Evolutionary conservation across 2,329 filamentous ascomycete species (phyloP).

Genomic region (Paraconiothyrium brasiliense): DNA sequence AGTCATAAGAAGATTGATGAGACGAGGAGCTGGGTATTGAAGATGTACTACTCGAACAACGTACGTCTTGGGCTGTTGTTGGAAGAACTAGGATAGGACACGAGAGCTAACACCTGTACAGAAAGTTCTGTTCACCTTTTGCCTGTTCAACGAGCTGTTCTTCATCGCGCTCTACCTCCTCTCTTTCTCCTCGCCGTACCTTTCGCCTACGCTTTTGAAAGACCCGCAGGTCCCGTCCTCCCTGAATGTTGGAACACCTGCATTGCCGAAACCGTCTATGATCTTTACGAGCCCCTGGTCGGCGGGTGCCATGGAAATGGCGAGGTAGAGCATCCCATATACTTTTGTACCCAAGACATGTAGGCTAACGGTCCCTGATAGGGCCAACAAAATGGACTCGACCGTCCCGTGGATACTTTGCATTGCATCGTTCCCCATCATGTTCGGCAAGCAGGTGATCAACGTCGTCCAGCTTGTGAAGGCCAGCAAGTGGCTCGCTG

Average conservation of each 20-base stretch:
- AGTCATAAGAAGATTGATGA: constrained; percentile 96
- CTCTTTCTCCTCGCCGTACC: constrained; percentile 89
- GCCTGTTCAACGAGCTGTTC: constrained; percentile 91
- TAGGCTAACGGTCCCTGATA: constrained; percentile 17
- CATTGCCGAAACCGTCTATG: constrained; percentile 73
- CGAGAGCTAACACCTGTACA: constrained; percentile 52
- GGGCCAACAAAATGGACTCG: constrained; percentile 80
- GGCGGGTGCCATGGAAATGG: constrained; percentile 89
- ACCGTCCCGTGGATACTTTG: constrained; percentile 80
- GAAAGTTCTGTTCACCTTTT: constrained; percentile 91
- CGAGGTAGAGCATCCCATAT: constrained; percentile 58
- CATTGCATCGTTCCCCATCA: constrained; percentile 81
- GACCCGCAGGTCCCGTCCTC: constrained; percentile 65
- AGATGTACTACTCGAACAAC: constrained; percentile 97
- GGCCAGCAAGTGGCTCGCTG: constrained; percentile 89
- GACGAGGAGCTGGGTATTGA: constrained; percentile 86
- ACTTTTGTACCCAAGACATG: not conserved
- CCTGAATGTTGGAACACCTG: constrained; percentile 71
- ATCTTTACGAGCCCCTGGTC: constrained; percentile 91
- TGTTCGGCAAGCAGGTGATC: constrained; percentile 91
- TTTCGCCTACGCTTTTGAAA: constrained; percentile 82
- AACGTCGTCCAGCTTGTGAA: constrained; percentile 95
- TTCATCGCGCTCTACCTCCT: constrained; percentile 98
- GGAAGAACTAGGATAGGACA: no score
- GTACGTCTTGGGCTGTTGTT: constrained; percentile 61